These are phyloP conservation scores for Vaccinium myrtillus DNA, from an alignment of 148 eudicot species.

Conservation along the genomic window DNA sequence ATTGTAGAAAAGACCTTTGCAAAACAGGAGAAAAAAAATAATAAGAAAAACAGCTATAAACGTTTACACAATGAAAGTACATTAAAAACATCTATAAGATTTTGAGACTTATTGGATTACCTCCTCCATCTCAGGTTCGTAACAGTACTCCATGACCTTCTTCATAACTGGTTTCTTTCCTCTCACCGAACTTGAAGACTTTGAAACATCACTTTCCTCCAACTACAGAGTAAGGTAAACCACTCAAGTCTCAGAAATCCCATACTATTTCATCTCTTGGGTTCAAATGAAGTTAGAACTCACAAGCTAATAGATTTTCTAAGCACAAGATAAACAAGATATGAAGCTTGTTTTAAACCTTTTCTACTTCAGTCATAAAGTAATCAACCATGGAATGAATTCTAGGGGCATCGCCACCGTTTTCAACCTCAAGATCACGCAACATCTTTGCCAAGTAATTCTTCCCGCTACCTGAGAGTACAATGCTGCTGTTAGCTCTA, in stretches of 20 bases:
- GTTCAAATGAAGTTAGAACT: no score
- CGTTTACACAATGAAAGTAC: not conserved
- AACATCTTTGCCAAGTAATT: slow-evolving; percentile 90
- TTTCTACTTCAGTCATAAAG: slow-evolving; percentile 98
- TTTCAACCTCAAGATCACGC: slow-evolving; percentile 93
- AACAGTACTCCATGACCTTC: slow-evolving; percentile 91
- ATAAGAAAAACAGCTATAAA: not conserved
- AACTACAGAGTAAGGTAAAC: slow-evolving; percentile 42
- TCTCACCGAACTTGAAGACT: slow-evolving; percentile 50
- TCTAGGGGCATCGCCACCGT: slow-evolving; percentile 89
- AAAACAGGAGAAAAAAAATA: not conserved
- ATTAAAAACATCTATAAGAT: not conserved
- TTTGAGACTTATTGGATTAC: slow-evolving; percentile 34
- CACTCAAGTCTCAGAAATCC: not conserved
- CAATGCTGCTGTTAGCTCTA: not conserved
- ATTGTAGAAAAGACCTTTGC: not conserved
- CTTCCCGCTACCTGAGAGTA: slow-evolving; percentile 86
- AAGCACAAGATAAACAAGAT: not conserved
- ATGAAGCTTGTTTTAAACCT: slow-evolving; percentile 44
- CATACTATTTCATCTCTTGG: not conserved
- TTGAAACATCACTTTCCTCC: slow-evolving; percentile 67
- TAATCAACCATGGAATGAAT: slow-evolving; percentile 99
- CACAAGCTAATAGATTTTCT: not conserved
- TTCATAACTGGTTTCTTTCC: slow-evolving; percentile 64
- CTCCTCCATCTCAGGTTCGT: slow-evolving; percentile 99